These are phyloP conservation scores for Spongispora temasekensis DNA, from an alignment of 1,284 basidiomycete genomes.

Conservation along the genomic window DNA sequence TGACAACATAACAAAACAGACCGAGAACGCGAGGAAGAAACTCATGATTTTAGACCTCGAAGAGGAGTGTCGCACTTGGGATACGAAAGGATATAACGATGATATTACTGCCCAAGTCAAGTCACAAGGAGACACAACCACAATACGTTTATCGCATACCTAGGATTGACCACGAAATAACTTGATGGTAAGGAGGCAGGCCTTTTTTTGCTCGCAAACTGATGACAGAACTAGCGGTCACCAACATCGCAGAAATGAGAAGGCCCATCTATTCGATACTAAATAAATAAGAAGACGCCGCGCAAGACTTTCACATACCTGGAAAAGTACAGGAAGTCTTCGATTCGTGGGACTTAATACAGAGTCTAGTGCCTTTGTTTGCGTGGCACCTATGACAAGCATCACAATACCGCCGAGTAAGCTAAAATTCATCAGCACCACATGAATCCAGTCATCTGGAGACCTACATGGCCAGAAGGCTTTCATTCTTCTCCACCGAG, in stretches of 20 bases:
- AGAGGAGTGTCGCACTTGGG: constrained; percentile 36
- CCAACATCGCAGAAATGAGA: constrained; percentile 47
- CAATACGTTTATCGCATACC: constrained; percentile 41
- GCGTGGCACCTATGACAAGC: constrained; percentile 23
- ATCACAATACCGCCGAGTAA: constrained; percentile 32
- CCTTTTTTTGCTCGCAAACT: constrained; percentile 69
- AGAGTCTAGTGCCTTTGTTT: constrained; percentile 10
- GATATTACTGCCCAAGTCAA: constrained; percentile 47
- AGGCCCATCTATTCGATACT: constrained; percentile 37
- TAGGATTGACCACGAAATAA: constrained; percentile 67
- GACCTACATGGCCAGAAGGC: constrained; percentile 58
- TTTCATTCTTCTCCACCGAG: constrained; percentile 76
- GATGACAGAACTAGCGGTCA: constrained; percentile 59
- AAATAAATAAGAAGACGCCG: not conserved
- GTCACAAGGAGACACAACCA: not conserved
- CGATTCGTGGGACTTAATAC: not conserved
- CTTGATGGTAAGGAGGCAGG: constrained; percentile 64
- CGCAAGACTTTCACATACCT: constrained; percentile 37
- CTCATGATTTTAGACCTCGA: constrained; percentile 52
- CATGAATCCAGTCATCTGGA: not conserved
- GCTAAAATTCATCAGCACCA: constrained; percentile 26
- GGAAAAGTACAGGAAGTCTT: constrained; percentile 27
- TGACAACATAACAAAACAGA: constrained; percentile 80
- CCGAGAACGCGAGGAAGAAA: constrained; percentile 73
- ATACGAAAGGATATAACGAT: constrained; percentile 52